Base-by-base conservation (phyloP, 2,329 filamentous ascomycete genomes). In the Fonsecaea pedrosoi region DNA sequence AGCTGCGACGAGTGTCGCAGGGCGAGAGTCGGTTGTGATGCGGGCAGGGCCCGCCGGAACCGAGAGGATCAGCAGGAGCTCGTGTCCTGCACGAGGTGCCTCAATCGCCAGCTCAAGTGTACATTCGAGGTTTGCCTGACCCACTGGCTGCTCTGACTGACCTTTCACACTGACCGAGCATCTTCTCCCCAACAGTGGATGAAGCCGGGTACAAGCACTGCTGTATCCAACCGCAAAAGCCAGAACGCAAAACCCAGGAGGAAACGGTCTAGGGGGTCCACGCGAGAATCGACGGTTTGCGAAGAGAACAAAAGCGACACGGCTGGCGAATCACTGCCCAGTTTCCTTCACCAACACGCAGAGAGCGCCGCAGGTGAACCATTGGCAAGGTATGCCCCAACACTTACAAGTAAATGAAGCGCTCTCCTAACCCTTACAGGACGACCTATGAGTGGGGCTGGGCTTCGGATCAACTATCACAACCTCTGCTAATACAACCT, bases 1-100 rank as follows among this genome's bases (percentile, higher is more conserved):
- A 77, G 75, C 60, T 78, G 76, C 58, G 76, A 78, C 68, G 71
- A 72, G 18, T 77, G 75, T 56, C 75, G 76, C 34, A 71, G 70
- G 30, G 73, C 75, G 30, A 71, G 75, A 3, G 75, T 77, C 50
- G 72, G 71, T 13, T 77, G 76, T 61, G 75, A 78, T 62, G 75
- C 76, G 35, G 64, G 72, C 18, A 63, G 57, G 68, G 70, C 69
- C 62, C 68, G 60, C 56, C 72, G 42, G 62, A 68, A 56, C 60
- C 62, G 54, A 65, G 54, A 62, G 62, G 61, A 71, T 66, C 61
- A 66, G 55, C 59, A 69, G 69, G 62, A 69, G 69, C 65, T 66
- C 63, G 59, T 45, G 25, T 64, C 66, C 13, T 70, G 70, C 54
- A 68, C 61, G 63, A 70, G 74, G 58, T 74, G 73, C 70, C 65